Conservation (phyloP, 2,329 filamentous ascomycete genomes). For the Verticillium dahliae region DNA sequence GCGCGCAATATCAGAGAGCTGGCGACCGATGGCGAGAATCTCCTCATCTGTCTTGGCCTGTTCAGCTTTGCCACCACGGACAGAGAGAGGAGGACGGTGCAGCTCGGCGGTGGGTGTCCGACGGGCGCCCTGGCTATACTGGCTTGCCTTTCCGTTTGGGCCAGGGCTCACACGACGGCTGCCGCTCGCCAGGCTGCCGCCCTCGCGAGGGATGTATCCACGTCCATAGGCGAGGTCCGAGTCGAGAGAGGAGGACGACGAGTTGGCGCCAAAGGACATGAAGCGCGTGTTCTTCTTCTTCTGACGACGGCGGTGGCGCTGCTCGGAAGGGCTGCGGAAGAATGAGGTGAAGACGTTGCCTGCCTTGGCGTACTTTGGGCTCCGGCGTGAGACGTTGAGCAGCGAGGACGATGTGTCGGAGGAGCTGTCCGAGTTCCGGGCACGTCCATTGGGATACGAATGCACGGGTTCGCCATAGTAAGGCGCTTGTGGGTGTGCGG, state of each 20-base stretch:
- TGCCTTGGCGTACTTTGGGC: slow-evolving; percentile 35
- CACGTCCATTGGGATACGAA: not conserved
- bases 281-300: slow-evolving; percentile 46
- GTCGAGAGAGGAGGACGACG: slow-evolving; percentile 61
- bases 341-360: slow-evolving; percentile 56
- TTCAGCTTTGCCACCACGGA: slow-evolving; percentile 12
- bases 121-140: slow-evolving; percentile 24
- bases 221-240: slow-evolving; percentile 62
- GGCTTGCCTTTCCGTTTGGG: slow-evolving; percentile 2
- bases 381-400: slow-evolving; percentile 58
- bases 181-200: slow-evolving; percentile 14
- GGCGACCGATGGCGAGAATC: slow-evolving; percentile 47
- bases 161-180: not conserved
- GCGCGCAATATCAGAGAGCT: slow-evolving; percentile 46
- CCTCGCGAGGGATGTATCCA: slow-evolving; percentile 43
- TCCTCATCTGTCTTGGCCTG: slow-evolving; percentile 46
- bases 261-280: slow-evolving; percentile 50
- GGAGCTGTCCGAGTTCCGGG: slow-evolving; percentile 26
- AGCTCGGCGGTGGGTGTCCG: slow-evolving; percentile 9
- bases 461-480: not conserved
- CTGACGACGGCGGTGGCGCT: slow-evolving; percentile 28
- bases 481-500: slow-evolving; percentile 7
- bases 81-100: not conserved
- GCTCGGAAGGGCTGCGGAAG: slow-evolving; percentile 55
- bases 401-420: slow-evolving; percentile 53